These are phyloP conservation scores for Cyclotella sp. DNA, from an alignment of 108 stramenopile genomes.

Conservation along the genomic window DNA sequence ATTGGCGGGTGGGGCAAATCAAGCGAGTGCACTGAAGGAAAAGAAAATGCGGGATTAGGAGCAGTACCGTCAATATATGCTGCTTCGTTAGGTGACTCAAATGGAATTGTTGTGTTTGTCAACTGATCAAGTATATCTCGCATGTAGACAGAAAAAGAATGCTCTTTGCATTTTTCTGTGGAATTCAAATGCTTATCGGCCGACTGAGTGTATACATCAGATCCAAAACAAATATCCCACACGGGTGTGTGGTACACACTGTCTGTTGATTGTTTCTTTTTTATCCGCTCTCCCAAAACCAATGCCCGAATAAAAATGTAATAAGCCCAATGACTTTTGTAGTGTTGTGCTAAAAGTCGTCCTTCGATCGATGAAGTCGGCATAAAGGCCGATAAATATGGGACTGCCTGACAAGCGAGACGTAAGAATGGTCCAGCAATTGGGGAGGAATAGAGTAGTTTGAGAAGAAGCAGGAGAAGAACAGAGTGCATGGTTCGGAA, in stretches of 20 bases:
- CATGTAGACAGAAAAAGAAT: not conserved
- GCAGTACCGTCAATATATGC: too few relatives aligned
- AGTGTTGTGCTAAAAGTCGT: constrained; percentile 32
- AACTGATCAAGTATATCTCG: constrained; percentile 1
- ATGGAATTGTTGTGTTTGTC: not conserved
- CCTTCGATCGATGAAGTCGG: constrained; percentile 40
- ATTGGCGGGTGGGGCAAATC: constrained; percentile 29
- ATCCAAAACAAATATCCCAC: constrained; percentile 50
- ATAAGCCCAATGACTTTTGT: constrained; percentile 67
- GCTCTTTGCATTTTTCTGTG: not conserved
- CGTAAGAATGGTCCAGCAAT: constrained; percentile 37
- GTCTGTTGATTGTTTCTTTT: constrained; percentile 43
- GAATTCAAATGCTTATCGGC: not conserved
- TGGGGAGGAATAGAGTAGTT: constrained; percentile 59
- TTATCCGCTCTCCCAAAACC: constrained; percentile 57
- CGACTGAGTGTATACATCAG: not conserved
- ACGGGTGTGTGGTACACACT: constrained; percentile 46
- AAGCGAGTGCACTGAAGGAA: constrained; percentile 5
- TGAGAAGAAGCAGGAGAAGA: constrained; percentile 51
- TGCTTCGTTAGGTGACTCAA: too few relatives aligned
- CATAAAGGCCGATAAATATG: constrained; percentile 33
- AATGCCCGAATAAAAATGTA: constrained; percentile 56
- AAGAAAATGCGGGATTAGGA: not conserved
- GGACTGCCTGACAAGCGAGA: constrained; percentile 45
- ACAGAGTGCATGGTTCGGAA: constrained; percentile 31